Evolutionary conservation across 2,329 filamentous ascomycete species (phyloP).

Genomic region (Hypoxylon sp.): DNA sequence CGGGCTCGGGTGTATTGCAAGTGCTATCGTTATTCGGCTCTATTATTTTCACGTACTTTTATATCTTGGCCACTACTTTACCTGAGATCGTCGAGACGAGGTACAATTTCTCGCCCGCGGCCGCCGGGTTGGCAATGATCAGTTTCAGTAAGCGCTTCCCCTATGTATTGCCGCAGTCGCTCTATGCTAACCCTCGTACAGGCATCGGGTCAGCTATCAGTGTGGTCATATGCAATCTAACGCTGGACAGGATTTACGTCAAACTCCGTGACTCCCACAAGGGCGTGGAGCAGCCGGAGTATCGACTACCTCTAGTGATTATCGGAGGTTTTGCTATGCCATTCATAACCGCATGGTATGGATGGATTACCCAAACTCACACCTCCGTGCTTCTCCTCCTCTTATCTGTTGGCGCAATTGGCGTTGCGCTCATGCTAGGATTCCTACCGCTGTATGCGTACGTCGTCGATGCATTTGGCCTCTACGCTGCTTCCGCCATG

Average conservation of each 20-base stretch:
- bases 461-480: conserved; percentile 67
- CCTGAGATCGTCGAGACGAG: conserved; percentile 62
- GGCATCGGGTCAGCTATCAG: conserved; percentile 63
- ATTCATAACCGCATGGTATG: conserved; percentile 60
- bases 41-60: conserved; percentile 64
- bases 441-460: conserved; percentile 66
- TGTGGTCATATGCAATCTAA: conserved; percentile 63
- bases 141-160: conserved; percentile 61
- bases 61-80: conserved; percentile 66
- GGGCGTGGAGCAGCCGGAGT: conserved; percentile 63
- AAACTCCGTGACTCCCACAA: conserved; percentile 57
- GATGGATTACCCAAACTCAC: conserved; percentile 62
- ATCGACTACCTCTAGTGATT: conserved; percentile 66
- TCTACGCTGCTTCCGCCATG: conserved; percentile 69
- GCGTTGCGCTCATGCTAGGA: conserved; percentile 59
- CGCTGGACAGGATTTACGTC: conserved; percentile 67
- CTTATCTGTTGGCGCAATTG: conserved; percentile 58
- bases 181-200: conserved; percentile 45
- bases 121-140: conserved; percentile 66
- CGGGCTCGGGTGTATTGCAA: conserved; percentile 66
- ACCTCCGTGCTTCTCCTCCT: conserved; percentile 61
- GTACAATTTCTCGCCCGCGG: conserved; percentile 64
- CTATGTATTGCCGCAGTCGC: conserved; percentile 5
- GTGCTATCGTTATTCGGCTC: conserved; percentile 59
- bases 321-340: conserved; percentile 61